Percentiles rank a stretch among this genome's conserved stretches.
Evolutionary conservation across 495 filamentous ascomycete genomes (phyloP).

Genomic region (Haplographium delicatum): DNA sequence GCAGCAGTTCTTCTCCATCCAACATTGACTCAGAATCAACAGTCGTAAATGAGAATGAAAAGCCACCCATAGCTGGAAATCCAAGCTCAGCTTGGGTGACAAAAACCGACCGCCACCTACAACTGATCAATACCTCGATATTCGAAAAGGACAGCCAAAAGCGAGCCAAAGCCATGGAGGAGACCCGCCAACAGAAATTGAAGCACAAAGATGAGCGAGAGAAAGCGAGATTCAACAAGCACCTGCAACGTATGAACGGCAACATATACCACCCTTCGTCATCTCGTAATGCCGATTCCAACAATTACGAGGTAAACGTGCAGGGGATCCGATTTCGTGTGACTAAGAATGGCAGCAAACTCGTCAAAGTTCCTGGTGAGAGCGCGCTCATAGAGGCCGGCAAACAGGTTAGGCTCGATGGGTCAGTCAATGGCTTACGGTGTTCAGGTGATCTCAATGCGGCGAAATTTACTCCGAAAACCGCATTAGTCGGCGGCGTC

Average conservation of each 20-base stretch:
- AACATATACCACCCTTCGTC: not conserved
- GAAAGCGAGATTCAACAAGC: conserved; percentile 50
- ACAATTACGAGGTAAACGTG: conserved; percentile 62
- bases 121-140: conserved; percentile 79
- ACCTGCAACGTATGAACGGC: conserved; percentile 36
- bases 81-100: conserved; percentile 57
- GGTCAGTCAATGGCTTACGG: conserved; percentile 38
- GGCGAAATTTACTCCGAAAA: conserved; percentile 71
- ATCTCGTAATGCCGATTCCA: conserved; percentile 28
- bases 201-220: conserved; percentile 57
- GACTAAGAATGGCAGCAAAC: conserved; percentile 75
- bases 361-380: conserved; percentile 70
- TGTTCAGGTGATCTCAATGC: conserved; percentile 55
- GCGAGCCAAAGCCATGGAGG: conserved; percentile 69
- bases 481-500: conserved; percentile 72
- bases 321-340: conserved; percentile 75
- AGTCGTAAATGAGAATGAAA: conserved; percentile 34
- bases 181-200: conserved; percentile 58
- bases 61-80: conserved; percentile 24
- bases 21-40: conserved; percentile 30
- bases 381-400: conserved; percentile 14
- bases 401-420: conserved; percentile 6
- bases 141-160: conserved; percentile 71
- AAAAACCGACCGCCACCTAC: conserved; percentile 78
- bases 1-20: conserved; percentile 26